These are phyloP conservation scores for Phytophthora cryptogea DNA, from an alignment of 352 stramenopile genomes.

Conservation along the genomic window DNA sequence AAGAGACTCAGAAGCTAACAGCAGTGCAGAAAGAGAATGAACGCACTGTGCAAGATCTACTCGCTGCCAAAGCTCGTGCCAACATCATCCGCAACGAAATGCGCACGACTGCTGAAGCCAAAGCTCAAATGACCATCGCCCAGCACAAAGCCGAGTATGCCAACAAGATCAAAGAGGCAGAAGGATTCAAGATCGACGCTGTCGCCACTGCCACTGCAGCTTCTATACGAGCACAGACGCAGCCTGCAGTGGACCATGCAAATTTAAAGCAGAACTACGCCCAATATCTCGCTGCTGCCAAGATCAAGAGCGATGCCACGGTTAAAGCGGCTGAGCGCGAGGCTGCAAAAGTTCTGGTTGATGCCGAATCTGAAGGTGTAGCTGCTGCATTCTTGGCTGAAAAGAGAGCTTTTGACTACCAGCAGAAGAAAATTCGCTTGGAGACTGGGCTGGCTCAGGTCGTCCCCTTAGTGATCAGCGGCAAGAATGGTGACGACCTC, in stretches of 20 bases:
- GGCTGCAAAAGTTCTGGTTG: constrained; percentile 45
- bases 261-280: constrained; percentile 56
- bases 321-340: constrained; percentile 63
- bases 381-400: constrained; percentile 53
- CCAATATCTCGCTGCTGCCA: constrained; percentile 58
- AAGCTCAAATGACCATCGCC: constrained; percentile 65
- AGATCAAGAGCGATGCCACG: constrained; percentile 58
- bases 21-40: constrained; percentile 75
- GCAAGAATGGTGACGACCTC: constrained; percentile 79
- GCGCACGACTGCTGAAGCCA: constrained; percentile 64
- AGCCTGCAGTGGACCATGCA: constrained; percentile 49
- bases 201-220: constrained; percentile 46
- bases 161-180: constrained; percentile 67
- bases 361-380: constrained; percentile 53
- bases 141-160: constrained; percentile 46
- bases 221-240: constrained; percentile 54
- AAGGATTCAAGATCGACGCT: constrained; percentile 61
- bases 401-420: constrained; percentile 75
- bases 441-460: constrained; percentile 55
- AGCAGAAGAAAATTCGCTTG: constrained; percentile 63
- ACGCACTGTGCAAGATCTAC: constrained; percentile 65
- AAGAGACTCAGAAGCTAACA: constrained; percentile 76
- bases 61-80: constrained; percentile 56
- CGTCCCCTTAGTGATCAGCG: constrained; percentile 74
- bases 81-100: constrained; percentile 78